Conservation (phyloP, 805 yeast genomes). For the Candida hispaniensis region DNA sequence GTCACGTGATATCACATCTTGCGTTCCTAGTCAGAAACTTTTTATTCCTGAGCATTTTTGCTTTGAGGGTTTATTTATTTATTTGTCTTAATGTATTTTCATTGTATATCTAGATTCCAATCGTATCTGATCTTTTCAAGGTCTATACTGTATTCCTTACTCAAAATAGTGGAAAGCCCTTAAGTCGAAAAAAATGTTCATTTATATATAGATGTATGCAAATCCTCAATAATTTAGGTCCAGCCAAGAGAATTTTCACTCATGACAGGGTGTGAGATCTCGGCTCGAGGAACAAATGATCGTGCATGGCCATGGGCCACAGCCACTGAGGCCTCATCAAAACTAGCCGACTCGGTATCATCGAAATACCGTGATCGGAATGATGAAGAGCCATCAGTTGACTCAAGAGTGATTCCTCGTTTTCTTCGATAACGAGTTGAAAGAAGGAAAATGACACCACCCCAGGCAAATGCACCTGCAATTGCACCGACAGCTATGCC, state of each 20-base stretch:
- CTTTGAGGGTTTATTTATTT: too few species aligned
- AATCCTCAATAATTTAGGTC: slow-evolving; percentile 22
- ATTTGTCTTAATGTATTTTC: too few species aligned
- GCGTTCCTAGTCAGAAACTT: too few species aligned
- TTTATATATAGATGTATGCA: not conserved
- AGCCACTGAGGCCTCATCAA: slow-evolving; percentile 21
- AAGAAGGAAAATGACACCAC: slow-evolving; percentile 46
- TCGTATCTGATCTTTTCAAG: too few species aligned
- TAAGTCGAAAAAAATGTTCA: too few species aligned
- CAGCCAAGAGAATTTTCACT: slow-evolving; percentile 35
- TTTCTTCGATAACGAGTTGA: slow-evolving; percentile 38
- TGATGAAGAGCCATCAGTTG: slow-evolving; percentile 16
- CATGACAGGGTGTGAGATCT: slow-evolving; percentile 32
- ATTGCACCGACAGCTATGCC: slow-evolving; percentile 80
- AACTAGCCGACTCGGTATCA: slow-evolving; percentile 18
- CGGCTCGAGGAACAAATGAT: slow-evolving; percentile 17
- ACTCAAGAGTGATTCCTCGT: slow-evolving; percentile 19
- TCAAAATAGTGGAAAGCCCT: too few species aligned
- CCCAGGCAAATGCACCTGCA: slow-evolving; percentile 59
- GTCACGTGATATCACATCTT: too few species aligned
- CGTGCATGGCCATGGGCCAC: slow-evolving; percentile 17
- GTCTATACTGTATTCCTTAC: too few species aligned
- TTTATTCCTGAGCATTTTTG: too few species aligned
- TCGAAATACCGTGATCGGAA: slow-evolving; percentile 14
- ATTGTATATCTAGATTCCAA: too few species aligned